A percentile compares a stretch with the other conserved stretches of the same genome.
Evolutionary conservation across 768 basidiomycete species (phyloP).

Genomic region (Hydnum rufescens): DNA sequence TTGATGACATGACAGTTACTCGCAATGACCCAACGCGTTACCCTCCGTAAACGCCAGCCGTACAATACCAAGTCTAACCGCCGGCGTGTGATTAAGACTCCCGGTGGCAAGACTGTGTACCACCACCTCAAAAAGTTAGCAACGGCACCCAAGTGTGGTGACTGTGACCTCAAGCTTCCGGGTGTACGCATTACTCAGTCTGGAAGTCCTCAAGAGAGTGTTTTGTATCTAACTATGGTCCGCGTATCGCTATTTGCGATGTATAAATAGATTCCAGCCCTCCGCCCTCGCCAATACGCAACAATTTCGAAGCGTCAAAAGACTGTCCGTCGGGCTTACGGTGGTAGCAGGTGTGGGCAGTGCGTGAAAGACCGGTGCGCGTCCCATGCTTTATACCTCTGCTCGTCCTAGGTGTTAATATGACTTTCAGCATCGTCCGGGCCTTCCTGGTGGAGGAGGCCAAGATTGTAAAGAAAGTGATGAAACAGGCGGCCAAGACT

Average conservation of each 20-base stretch:
- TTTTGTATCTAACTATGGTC: not conserved
- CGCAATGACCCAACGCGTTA: conserved; percentile 94
- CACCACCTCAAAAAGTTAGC: conserved; percentile 94
- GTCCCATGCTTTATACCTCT: not conserved
- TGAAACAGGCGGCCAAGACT: conserved; percentile 64
- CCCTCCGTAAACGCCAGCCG: conserved; percentile 92
- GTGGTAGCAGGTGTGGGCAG: conserved; percentile 88
- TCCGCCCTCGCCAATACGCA: conserved; percentile 90
- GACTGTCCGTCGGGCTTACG: conserved; percentile 90
- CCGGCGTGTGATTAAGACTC: conserved; percentile 90
- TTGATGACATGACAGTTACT: too few relatives aligned
- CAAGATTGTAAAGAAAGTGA: conserved; percentile 98
- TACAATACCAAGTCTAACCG: conserved; percentile 98
- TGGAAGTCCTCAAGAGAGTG: not conserved
- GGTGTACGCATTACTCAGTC: conserved; percentile 34
- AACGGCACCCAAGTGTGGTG: conserved; percentile 90
- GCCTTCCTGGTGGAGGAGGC: conserved; percentile 99
- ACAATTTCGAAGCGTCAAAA: conserved; percentile 94
- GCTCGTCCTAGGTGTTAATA: not conserved
- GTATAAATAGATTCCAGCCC: conserved; percentile 60
- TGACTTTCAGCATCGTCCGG: conserved; percentile 62
- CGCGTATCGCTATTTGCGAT: not conserved
- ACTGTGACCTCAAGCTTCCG: conserved; percentile 84
- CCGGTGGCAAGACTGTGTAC: conserved; percentile 94
- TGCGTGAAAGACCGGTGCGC: conserved; percentile 83